Base-by-base conservation (phyloP, 1,284 basidiomycete species). In the Malassezia sp. region DNA sequence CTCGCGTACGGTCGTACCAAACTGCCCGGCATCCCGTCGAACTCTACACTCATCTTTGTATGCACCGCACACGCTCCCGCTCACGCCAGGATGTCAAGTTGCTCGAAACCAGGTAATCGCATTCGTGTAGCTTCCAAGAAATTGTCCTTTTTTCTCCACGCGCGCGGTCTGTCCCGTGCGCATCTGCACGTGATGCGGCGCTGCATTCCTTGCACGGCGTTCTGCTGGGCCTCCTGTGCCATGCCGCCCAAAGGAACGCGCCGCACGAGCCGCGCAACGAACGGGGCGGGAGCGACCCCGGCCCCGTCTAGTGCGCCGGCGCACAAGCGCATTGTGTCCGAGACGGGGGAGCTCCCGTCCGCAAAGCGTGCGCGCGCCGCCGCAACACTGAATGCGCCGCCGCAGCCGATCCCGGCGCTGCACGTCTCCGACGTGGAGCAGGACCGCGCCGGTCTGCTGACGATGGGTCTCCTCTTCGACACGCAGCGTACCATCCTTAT, bases 1-100 rank as follows among this genome's bases (percentile, higher is more conserved):
- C 65, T 76, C 45, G 76, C 75, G 1, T 78, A 78, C 67, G 76
- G 75, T 27, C 71, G 66, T 56, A 73, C 75, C 58, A 73, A 73
- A 45, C 72, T 73, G 22, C 61, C 61, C 10, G 75, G 75, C 24
- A 76, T 78, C 51, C 76, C 76, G 27, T 67, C 72, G 47, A 73
- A 74, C 71, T 73, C 74, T 15, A 75, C 74, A 27, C 70, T 78
- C 46, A 67, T 71, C 53, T 78, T 78, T 59, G n/a, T n/a, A n/a
- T n/a, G n/a, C n/a, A n/a, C n/a, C n/a, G n/a, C n/a, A n/a, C n/a
- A n/a, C n/a, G n/a, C n/a, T n/a, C n/a, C n/a, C n/a, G n/a, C n/a
- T n/a, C n/a, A n/a, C n/a, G n/a, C n/a, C n/a, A n/a, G n/a, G 76
- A 77, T 43, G 73, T 76, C 70, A 77, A 77, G 71, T 71, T 76